These are phyloP conservation scores for Apostasia shenzhenica DNA, from an alignment of 106 monocot genomes.

Conservation along the genomic window DNA sequence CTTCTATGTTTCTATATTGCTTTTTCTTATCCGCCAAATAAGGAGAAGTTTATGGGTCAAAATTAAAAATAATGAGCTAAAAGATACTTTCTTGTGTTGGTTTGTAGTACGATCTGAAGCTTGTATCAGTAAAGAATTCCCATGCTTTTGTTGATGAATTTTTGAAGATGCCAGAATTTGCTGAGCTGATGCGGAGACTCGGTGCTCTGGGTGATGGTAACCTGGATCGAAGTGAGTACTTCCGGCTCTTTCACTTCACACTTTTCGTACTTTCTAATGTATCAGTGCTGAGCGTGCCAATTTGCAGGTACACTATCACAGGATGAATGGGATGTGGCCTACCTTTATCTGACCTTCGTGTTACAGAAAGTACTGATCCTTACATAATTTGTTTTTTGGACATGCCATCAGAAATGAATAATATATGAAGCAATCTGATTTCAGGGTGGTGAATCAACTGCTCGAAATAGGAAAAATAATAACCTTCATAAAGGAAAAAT, in stretches of 20 bases:
- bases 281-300: background rate
- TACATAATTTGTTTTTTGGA: background rate
- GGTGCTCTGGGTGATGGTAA: slow-evolving; percentile 92
- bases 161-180: slow-evolving; percentile 74
- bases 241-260: background rate
- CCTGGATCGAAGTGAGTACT: slow-evolving; percentile 68
- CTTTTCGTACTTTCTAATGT: background rate
- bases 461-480: slow-evolving; percentile 21
- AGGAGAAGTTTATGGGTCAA: too few species aligned
- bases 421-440: background rate
- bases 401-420: background rate
- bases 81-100: background rate
- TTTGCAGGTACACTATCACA: slow-evolving; percentile 63
- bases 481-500: slow-evolving; percentile 51
- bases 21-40: too few species aligned
- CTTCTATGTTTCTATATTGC: too few species aligned
- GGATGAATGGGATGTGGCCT: slow-evolving; percentile 94
- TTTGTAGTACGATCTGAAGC: slow-evolving; percentile 78
- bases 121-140: slow-evolving; percentile 83
- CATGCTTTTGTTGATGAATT: slow-evolving; percentile 91
- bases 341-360: slow-evolving; percentile 76
- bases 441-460: slow-evolving; percentile 50
- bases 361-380: slow-evolving; percentile 60
- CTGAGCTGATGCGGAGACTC: slow-evolving; percentile 90
- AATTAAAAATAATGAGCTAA: too few species aligned